Conservation (phyloP, 2,329 filamentous ascomycete genomes). For the Sporothrix sp. region DNA sequence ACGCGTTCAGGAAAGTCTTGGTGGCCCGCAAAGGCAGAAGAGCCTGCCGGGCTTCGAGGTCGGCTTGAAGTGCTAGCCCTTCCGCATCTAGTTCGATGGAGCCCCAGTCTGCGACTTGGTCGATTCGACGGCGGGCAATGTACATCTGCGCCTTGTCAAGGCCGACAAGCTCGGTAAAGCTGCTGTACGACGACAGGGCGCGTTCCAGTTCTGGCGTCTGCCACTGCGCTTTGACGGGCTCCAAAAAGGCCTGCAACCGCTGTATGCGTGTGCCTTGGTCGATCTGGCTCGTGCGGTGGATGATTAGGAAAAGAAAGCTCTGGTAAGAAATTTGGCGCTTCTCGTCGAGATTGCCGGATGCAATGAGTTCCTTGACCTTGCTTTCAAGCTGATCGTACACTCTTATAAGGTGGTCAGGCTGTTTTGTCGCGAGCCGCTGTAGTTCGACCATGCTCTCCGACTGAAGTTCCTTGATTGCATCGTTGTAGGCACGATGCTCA, state of each 20-base stretch:
- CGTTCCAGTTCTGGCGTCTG: constrained; percentile 57
- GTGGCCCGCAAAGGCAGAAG: constrained; percentile 74
- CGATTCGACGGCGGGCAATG: constrained; percentile 56
- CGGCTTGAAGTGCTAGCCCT: constrained; percentile 66
- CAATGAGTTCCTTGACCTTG: constrained; percentile 71
- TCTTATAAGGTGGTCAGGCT: constrained; percentile 78
- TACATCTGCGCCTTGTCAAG: constrained; percentile 75
- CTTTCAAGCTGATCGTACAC: constrained; percentile 82
- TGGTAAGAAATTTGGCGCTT: constrained; percentile 78
- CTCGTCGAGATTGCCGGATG: constrained; percentile 64
- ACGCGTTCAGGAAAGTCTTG: constrained; percentile 85
- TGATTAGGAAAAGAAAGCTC: constrained; percentile 88
- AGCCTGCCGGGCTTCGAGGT: constrained; percentile 67
- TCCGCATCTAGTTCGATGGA: constrained; percentile 65
- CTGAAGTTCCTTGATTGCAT: constrained; percentile 83
- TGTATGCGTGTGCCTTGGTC: constrained; percentile 60
- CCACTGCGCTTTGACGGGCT: constrained; percentile 77
- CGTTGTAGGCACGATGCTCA: constrained; percentile 64
- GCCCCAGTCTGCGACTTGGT: constrained; percentile 76
- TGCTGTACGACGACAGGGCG: constrained; percentile 62
- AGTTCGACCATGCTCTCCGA: constrained; percentile 77
- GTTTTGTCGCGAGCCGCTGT: constrained; percentile 78
- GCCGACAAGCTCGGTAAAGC: constrained; percentile 71
- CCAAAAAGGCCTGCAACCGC: constrained; percentile 66
- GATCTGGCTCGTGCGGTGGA: constrained; percentile 72